Base-by-base conservation (phyloP, 371 early-diverging fungal genomes). In the Umbelopsis sp. region DNA sequence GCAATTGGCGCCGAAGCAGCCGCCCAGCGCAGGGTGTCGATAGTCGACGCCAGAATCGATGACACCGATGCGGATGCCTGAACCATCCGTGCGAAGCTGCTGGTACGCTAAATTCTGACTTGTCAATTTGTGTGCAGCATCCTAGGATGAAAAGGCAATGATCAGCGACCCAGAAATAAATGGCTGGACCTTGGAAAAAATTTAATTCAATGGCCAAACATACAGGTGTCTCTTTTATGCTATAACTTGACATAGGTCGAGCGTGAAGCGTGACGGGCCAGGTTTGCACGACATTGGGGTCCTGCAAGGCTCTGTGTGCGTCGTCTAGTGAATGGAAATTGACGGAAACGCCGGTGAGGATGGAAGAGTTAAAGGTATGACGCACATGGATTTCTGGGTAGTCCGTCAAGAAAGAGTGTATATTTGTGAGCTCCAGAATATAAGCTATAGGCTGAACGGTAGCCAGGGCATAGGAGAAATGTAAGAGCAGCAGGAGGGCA, bases 11-110 rank as follows among this genome's bases (percentile, higher is more conserved):
- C 91, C 91, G 74, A 89, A 89, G 66, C 92, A 84, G 3, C 90
- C 90, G 22, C 90, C 91, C 63, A 92, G 76, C 8, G 91, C 90
- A 48, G 91, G 89, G 72, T 91, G 91, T 16, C 79, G 83, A 73
- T 89, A 92, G 74, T 90, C 89, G 24, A 91, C 80, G 20, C 81
- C 80, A 45, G 82, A 71, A 72, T 79, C 86, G 52, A 79, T 76
- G 24, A 82, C 66, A 29, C 81, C 81, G 57, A 81, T 67, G 18
- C 73, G 74, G n/a, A 81, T 69, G 22, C 75, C 70, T 7, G 67
- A 50, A 11, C 80, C 80, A 48, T 76, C 70, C 18, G 65, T 63
- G 20, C 68, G 66, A 7, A 77, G 51, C 20, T 51, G 25, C 66
- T 66, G 25, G 44, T 72, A 75, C 9, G 51, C 63, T 51, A 72